These are phyloP conservation scores for Epichloe scottii DNA, from an alignment of 2,329 filamentous ascomycete species.

Conservation along the genomic window DNA sequence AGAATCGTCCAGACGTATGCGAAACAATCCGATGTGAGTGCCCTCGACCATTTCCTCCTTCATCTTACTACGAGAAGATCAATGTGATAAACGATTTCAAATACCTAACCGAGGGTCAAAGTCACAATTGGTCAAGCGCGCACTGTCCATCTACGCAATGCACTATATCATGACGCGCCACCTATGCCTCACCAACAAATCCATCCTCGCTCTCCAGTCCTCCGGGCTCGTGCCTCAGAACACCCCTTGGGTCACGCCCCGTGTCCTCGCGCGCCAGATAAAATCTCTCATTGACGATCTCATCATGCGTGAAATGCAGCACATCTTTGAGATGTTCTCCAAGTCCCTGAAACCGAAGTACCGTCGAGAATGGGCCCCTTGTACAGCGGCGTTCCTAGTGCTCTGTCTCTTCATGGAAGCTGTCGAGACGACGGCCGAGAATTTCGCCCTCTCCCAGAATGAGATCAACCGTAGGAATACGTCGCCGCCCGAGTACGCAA, in stretches of 20 bases:
- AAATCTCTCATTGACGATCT: slow-evolving; percentile 45
- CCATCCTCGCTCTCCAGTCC: slow-evolving; percentile 27
- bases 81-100: neutral
- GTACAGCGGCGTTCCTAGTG: slow-evolving; percentile 42
- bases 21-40: slow-evolving; percentile 29
- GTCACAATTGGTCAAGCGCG: slow-evolving; percentile 38
- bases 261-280: slow-evolving; percentile 43
- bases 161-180: slow-evolving; percentile 45
- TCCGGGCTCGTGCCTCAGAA: slow-evolving; percentile 32
- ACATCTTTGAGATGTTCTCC: slow-evolving; percentile 39
- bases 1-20: slow-evolving; percentile 35
- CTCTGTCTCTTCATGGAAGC: slow-evolving; percentile 48
- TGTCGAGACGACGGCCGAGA: slow-evolving; percentile 40
- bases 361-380: slow-evolving; percentile 42
- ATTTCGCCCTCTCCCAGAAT: slow-evolving; percentile 37
- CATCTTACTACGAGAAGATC: neutral
- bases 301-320: slow-evolving; percentile 36
- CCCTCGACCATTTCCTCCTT: neutral
- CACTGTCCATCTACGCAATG: slow-evolving; percentile 42
- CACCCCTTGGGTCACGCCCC: slow-evolving; percentile 34
- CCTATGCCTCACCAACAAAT: slow-evolving; percentile 35
- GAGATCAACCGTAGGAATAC: slow-evolving; percentile 32
- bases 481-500: slow-evolving; percentile 24
- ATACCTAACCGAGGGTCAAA: slow-evolving; percentile 9
- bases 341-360: slow-evolving; percentile 42